Evolutionary conservation across 345 rosid species (phyloP).

Genomic region (Litchi chinensis): DNA sequence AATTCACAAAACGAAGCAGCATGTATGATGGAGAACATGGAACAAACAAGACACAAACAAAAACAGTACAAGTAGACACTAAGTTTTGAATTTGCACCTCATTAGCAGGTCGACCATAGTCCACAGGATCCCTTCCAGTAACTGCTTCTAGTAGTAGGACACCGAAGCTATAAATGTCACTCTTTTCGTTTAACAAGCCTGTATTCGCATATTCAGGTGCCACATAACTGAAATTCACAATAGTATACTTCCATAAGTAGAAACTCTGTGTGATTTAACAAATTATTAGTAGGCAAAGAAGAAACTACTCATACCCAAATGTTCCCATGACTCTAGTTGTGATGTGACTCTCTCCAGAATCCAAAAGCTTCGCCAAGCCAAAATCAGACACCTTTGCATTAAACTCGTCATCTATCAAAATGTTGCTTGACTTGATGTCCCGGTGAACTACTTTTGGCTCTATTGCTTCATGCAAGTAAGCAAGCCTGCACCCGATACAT

Average conservation of each 20-base stretch:
- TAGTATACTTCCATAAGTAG: conserved; percentile 13
- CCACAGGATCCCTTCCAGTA: conserved; percentile 97
- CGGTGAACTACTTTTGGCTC: conserved; percentile 97
- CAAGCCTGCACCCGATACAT: conserved; percentile 62
- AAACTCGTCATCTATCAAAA: conserved; percentile 81
- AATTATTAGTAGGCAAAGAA: conserved; percentile 11
- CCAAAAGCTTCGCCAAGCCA: conserved; percentile 95
- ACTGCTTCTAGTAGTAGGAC: conserved; percentile 89
- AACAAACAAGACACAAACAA: not conserved
- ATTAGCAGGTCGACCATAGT: conserved; percentile 83
- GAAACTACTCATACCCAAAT: conserved; percentile 67
- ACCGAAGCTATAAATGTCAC: conserved; percentile 96
- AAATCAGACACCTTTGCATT: conserved; percentile 96
- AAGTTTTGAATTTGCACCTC: conserved; percentile 49
- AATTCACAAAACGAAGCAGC: not conserved
- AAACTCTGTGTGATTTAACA: conserved; percentile 4
- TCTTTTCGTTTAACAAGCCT: conserved; percentile 90
- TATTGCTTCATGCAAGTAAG: conserved; percentile 96
- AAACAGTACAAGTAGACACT: not conserved
- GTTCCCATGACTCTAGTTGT: conserved; percentile 99
- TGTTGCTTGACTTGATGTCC: conserved; percentile 96
- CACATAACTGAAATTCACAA: conserved; percentile 69
- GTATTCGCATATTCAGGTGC: conserved; percentile 97
- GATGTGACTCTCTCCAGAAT: conserved; percentile 86
- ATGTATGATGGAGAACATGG: not conserved